Conservation (phyloP, 2,329 filamentous ascomycete species). For the Venturia oleaginea region DNA sequence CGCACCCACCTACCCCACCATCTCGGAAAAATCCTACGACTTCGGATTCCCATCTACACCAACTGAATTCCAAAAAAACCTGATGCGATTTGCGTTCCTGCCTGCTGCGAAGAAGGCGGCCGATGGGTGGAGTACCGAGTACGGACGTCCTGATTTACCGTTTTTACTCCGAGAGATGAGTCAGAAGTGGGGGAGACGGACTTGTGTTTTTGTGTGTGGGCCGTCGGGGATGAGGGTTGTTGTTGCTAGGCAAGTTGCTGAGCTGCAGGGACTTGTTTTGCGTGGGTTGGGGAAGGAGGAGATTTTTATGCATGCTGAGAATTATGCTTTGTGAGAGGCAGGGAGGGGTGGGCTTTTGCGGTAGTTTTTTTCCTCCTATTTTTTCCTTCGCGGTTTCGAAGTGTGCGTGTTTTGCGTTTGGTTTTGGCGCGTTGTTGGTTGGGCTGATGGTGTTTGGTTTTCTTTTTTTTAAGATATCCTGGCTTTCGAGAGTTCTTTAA, state of each 20-base stretch:
- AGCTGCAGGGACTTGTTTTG: constrained; percentile 76
- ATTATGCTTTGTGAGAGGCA: constrained; percentile 65
- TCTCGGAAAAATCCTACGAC: constrained; percentile 29
- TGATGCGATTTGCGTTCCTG: constrained; percentile 86
- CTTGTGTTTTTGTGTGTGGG: constrained; percentile 88
- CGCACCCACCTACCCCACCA: constrained; percentile 24
- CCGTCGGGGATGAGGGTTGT: constrained; percentile 80
- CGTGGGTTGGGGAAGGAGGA: constrained; percentile 48
- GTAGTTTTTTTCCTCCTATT: background rate
- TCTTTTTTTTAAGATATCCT: constrained; percentile 5
- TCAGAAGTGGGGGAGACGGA: constrained; percentile 66
- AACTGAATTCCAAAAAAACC: constrained; percentile 77
- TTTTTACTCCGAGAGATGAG: constrained; percentile 80
- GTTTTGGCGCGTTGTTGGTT: background rate
- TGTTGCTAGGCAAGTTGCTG: constrained; percentile 76
- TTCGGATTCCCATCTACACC: constrained; percentile 73
- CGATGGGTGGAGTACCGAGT: constrained; percentile 77
- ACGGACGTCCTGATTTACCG: constrained; percentile 78
- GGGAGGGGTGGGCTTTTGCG: constrained; percentile 18
- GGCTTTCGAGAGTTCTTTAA: background rate
- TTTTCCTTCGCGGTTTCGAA: no score
- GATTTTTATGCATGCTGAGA: constrained; percentile 90
- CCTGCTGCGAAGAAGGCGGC: constrained; percentile 34
- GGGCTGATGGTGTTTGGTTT: background rate
- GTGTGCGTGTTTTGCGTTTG: background rate